These are phyloP conservation scores for Arabidopsis lyrata DNA, from an alignment of 441 rosid species.

Conservation along the genomic window DNA sequence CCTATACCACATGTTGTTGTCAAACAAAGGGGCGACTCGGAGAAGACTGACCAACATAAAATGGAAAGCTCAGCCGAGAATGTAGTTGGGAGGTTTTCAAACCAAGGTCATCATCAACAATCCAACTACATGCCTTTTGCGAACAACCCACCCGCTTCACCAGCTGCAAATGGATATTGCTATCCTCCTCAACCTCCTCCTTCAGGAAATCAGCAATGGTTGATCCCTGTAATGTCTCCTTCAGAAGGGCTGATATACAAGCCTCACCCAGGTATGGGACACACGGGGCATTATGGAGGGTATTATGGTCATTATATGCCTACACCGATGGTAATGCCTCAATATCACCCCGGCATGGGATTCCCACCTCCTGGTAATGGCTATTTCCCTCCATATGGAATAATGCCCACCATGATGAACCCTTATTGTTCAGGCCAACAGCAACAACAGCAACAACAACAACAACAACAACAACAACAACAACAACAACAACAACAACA, in stretches of 20 bases:
- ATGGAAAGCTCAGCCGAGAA: slow-evolving; percentile 79
- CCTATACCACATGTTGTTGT: slow-evolving; percentile 39
- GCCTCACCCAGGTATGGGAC: slow-evolving; percentile 69
- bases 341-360: slow-evolving; percentile 55
- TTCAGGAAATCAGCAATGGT: slow-evolving; percentile 71
- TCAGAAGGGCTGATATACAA: slow-evolving; percentile 89
- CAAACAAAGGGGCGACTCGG: slow-evolving; percentile 50
- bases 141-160: slow-evolving; percentile 47
- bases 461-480: neutral
- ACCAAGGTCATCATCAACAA: slow-evolving; percentile 48
- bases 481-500: slow-evolving; percentile 36
- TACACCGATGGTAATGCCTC: slow-evolving; percentile 46
- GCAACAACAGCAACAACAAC: slow-evolving; percentile 28
- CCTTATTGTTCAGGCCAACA: slow-evolving; percentile 50
- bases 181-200: slow-evolving; percentile 55
- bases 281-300: slow-evolving; percentile 61
- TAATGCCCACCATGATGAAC: slow-evolving; percentile 58
- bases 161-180: slow-evolving; percentile 49
- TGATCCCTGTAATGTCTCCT: slow-evolving; percentile 90
- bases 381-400: slow-evolving; percentile 73
- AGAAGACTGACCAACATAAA: slow-evolving; percentile 55
- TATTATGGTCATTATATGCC: slow-evolving; percentile 57
- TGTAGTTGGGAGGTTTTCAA: slow-evolving; percentile 54
- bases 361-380: slow-evolving; percentile 56
- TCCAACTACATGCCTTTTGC: slow-evolving; percentile 51